Base-by-base conservation (phyloP, 495 filamentous ascomycete species). In the Aspergillus ostianus region DNA sequence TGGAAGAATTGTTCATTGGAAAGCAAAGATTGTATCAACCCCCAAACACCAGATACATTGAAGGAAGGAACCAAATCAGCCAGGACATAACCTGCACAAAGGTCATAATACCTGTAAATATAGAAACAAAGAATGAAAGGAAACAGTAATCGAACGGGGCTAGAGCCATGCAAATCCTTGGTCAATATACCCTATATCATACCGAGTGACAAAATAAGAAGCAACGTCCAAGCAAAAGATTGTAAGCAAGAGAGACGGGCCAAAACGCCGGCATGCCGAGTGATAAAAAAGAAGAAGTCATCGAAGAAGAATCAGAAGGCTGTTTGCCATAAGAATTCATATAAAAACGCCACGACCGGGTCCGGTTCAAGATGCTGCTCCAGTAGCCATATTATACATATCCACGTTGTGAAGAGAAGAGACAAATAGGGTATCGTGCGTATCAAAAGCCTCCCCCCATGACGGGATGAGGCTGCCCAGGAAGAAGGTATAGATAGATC, bases 351-450 rank as follows among this genome's bases (percentile, higher is more conserved):
- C 64, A 50, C 48, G 51, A 58, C 64, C 61, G 56, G 26, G 59
- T 57, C 51, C 54, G 47, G 46, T 56, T 55, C 50, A 60, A 58
- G 48, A 60, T 57, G 63, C 51, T 59, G 57, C 26, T 58, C 58
- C 62, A 64, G 58, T 60, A 65, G 49, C 59, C 53, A 55, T 67
- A 64, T 56, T 63, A 55, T 67, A 67, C 65, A 67, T 67, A 57
- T 56, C 56, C 59, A 58, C 53, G 47, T 27, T 46, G 47, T 60
- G 45, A 15, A 41, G 55, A 62, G 61, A 57, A 57, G 48, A 61
- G 59, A 57, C 59, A 57, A 50, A 56, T 50, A 59, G 48, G 65
- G 65, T 67, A 67, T 67, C 65, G 61, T 62, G 50, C 52, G 57
- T 23, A 54, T 62, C 53, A 47, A 57, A 64, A 55, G 49, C 45